Evolutionary conservation across 129 eudicot genomes (phyloP), one percentile per base, ranked within the genome.

Genomic region (Kitagawia praeruptora): DNA sequence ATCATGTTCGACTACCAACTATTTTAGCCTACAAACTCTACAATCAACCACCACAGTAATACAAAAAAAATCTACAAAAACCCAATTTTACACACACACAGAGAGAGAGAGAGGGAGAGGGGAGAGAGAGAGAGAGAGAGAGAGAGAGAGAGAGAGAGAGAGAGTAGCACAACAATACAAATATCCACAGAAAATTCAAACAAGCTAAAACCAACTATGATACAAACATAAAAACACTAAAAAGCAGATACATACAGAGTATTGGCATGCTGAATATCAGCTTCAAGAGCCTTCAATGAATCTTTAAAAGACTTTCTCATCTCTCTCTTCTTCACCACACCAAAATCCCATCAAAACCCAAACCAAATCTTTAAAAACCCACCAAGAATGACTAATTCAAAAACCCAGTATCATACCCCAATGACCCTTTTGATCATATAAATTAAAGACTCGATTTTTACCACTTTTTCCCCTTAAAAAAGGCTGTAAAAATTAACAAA

Each of bases 231-330:
- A 45, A 74, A 58, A 81, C 66, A 23, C 12, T 7, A 51, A 23
- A 23, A 23, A 46, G 15, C 25, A 56, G 4, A 61, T n/a, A 61
- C 69, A n/a, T 90, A 92, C 97, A 92, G 87, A 63, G 97, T 90
- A 79, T 92, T 92, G 87, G 96, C 97, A 86, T 88, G 90, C 47
- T 90, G 97, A 80, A 92, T 92, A 87, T 90, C 96, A 83, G 97
- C 96, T 90, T 92, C 91, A 85, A 92, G 96, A 27, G 96, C 92
- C 86, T 92, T 92, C 64, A 92, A 85, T 27, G 96, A 90, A 88
- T 92, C 97, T 81, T 92, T 90, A 73, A 92, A 90, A 80, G 85
- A 84, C 93, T 92, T 92, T 81, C 93, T 90, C 97, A 88, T 92
- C 67, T 76, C 85, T 73, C 47, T 53, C 46, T 69, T 76, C 81